Percentiles rank a stretch among this genome's conserved stretches.
phyloP scores from a whole-genome alignment of 73 alveolate genomes.

The Breviolum minutum region DNA sequence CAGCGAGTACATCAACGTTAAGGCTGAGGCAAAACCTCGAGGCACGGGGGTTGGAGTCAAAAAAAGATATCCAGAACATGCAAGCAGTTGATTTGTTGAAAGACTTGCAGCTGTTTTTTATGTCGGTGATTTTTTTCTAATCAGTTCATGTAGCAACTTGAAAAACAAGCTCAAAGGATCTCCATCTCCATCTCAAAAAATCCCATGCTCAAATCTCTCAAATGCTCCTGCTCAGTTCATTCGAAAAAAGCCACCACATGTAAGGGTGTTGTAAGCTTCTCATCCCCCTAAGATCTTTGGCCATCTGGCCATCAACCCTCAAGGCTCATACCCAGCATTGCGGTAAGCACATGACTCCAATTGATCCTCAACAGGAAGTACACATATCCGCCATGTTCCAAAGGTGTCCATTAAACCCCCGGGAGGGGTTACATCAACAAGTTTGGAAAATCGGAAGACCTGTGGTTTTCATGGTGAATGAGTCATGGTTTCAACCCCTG shows the following conservation, averaged over 20 bases:
- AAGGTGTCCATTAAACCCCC: neutral
- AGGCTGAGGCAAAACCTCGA: conserved; percentile 44
- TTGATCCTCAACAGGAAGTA: conserved; percentile 4
- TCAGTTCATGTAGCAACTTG: neutral
- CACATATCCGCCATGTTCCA: neutral
- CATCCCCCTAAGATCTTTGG: neutral
- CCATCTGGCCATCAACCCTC: neutral
- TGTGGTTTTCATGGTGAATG: neutral
- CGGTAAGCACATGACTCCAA: conserved; percentile 48
- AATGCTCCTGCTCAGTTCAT: no score
- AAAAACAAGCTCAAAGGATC: neutral
- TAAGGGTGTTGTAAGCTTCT: neutral
- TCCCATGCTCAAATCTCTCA: no score
- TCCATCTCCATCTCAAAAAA: neutral
- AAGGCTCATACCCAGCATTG: conserved; percentile 7
- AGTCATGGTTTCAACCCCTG: no score
- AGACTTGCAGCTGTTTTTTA: neutral
- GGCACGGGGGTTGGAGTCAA: neutral
- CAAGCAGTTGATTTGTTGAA: neutral
- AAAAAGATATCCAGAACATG: neutral
- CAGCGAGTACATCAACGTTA: conserved; percentile 55
- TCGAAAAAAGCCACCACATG: neutral
- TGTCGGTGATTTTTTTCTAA: neutral
- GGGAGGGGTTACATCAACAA: neutral
- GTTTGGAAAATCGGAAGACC: neutral